A percentile compares a stretch with the other conserved stretches of the same genome.
phyloP scores from a whole-genome alignment of 1,139 yeast genomes.

The Taphrina populina region DNA sequence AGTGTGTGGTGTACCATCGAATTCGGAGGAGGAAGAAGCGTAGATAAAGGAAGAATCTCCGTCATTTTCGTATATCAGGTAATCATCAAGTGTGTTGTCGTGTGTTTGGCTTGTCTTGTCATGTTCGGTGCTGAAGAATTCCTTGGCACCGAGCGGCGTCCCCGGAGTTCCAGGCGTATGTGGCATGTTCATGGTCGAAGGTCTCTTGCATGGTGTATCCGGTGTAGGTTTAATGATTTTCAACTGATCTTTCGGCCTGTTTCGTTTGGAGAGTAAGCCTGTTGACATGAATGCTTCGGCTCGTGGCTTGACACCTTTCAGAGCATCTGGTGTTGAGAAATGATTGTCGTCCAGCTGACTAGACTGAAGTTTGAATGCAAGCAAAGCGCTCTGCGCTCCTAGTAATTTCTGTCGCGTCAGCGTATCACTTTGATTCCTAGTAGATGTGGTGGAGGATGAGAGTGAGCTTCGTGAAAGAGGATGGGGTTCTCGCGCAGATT shows the following conservation, averaged over 20 bases:
- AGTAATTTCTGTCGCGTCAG: too few species aligned
- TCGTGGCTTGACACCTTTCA: conserved; percentile 73
- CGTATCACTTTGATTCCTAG: too few species aligned
- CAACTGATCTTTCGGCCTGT: conserved; percentile 43
- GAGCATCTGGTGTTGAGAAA: conserved; percentile 54
- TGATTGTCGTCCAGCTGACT: conserved; percentile 26
- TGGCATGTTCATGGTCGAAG: conserved; percentile 39
- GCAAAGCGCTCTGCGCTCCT: too few species aligned
- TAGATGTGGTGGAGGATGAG: conserved; percentile 29
- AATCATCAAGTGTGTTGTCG: conserved; percentile 19
- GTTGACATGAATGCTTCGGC: conserved; percentile 80
- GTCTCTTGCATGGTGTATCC: conserved; percentile 80
- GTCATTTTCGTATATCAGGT: conserved; percentile 17
- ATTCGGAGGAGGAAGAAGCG: conserved; percentile 28
- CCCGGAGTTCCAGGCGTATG: conserved; percentile 32
- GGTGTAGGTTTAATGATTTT: conserved; percentile 47
- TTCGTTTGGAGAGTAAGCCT: conserved; percentile 71
- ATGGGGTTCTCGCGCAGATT: conserved; percentile 31
- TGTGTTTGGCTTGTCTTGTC: background rate
- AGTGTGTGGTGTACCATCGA: conserved; percentile 22
- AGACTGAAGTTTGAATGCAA: too few species aligned
- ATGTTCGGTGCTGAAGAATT: conserved; percentile 20
- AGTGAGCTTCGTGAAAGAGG: conserved; percentile 39
- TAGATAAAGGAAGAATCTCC: conserved; percentile 28
- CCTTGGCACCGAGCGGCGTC: conserved; percentile 32